Evolutionary conservation across 169 alveolate species (phyloP).

Genomic region (Plasmodium fragile): DNA sequence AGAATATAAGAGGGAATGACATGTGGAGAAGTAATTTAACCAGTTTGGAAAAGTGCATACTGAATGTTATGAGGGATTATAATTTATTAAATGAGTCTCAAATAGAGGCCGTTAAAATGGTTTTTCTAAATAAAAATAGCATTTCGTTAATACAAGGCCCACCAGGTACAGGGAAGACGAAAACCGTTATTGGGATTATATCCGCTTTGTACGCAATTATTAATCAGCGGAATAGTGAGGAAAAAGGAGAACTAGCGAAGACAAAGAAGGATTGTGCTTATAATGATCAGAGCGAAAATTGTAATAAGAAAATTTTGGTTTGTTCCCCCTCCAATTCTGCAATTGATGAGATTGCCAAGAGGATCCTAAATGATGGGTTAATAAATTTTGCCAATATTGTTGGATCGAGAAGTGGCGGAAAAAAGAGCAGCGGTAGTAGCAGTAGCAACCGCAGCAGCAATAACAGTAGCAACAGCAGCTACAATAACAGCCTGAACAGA

Average conservation of each 20-base stretch:
- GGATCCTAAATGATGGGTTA: constrained; percentile 79
- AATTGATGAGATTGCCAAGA: constrained; percentile 97
- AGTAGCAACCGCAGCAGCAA: neutral
- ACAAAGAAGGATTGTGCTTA: constrained; percentile 42
- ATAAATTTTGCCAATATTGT: constrained; percentile 28
- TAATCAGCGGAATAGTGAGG: neutral
- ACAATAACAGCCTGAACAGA: neutral
- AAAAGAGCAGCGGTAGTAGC: constrained; percentile 1
- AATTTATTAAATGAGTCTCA: constrained; percentile 60
- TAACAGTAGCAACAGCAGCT: neutral
- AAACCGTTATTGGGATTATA: constrained; percentile 94
- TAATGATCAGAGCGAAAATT: constrained; percentile 32
- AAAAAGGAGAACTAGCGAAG: neutral
- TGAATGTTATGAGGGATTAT: constrained; percentile 11
- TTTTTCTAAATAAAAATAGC: constrained; percentile 58
- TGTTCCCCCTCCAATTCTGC: constrained; percentile 99
- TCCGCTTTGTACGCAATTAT: constrained; percentile 47
- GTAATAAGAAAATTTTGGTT: constrained; percentile 89
- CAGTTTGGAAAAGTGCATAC: constrained; percentile 20
- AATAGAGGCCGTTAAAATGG: constrained; percentile 71
- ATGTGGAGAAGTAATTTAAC: constrained; percentile 1
- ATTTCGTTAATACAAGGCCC: constrained; percentile 96
- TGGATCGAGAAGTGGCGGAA: neutral
- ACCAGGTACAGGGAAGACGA: constrained; percentile 99
- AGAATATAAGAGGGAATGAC: neutral